Evolutionary conservation across 371 early-diverging fungal species (phyloP), one percentile per base, ranked within the genome.

Genomic region (Gilbertella persicaria): DNA sequence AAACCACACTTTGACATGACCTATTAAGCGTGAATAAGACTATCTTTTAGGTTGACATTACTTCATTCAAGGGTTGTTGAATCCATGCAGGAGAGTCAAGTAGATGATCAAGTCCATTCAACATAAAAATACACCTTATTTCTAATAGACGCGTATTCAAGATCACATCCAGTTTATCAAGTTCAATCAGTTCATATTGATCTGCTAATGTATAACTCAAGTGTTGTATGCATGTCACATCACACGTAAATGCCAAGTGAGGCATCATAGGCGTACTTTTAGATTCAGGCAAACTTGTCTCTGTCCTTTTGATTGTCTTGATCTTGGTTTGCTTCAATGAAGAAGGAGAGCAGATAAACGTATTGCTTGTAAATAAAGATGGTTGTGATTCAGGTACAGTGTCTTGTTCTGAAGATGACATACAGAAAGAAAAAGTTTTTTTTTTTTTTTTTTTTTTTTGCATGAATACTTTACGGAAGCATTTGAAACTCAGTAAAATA

Each of bases 31-130:
- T 25, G 29, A 7, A 23, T 42, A 28, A 29, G 7, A 4, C 16
- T 14, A n/a, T 23, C 2, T 44, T 21, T 29, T 10, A 24, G 6
- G 10, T 7, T 17, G 23, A 10, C 21, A 8, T 14, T 39, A 50
- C 50, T 9, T 41, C 23, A 24, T 21, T n/a, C 25, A 58, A 20
- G 16, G 41, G 2, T 3, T 8, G 12, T 8, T n/a, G 5, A 3
- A 58, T 14, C 59, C 59, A 58, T 20, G 30, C 7, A 42, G 59
- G 40, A 46, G 33, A 36, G 3, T 51, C 36, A n/a, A 58, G 25
- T 0, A 36, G 21, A 19, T 44, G 8, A 9, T 58, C 23, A 5
- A 58, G 26, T 3, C 53, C 53, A 19, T 58, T 58, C n/a, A 58
- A 12, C 9, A 46, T n/a, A 14, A 46, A 41, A 12, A 16, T 13